Evolutionary conservation across 768 basidiomycete species (phyloP).

Genomic region (Russula sp.): DNA sequence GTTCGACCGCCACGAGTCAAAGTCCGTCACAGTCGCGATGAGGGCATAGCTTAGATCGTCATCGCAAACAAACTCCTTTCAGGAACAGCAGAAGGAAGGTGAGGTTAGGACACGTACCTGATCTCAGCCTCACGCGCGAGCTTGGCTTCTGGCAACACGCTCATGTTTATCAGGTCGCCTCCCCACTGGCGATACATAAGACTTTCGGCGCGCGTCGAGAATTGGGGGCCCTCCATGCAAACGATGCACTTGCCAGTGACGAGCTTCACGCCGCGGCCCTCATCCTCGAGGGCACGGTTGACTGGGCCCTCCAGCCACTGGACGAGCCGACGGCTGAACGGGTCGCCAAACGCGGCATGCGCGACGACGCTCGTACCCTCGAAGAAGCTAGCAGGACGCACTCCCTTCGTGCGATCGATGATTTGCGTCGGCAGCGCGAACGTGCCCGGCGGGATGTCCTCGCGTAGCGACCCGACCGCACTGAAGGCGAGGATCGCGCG

Average conservation of each 20-base stretch:
- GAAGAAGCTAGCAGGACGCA: conserved; percentile 87
- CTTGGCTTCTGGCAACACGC: conserved; percentile 94
- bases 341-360: conserved; percentile 92
- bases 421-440: conserved; percentile 87
- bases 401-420: conserved; percentile 94
- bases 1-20: conserved; percentile 88
- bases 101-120: conserved; percentile 44
- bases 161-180: conserved; percentile 95
- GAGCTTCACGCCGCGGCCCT: conserved; percentile 57
- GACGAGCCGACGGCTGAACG: conserved; percentile 64
- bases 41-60: conserved; percentile 68
- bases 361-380: conserved; percentile 76
- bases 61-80: neutral
- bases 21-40: conserved; percentile 88
- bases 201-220: conserved; percentile 97
- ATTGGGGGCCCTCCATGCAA: conserved; percentile 97
- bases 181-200: conserved; percentile 92
- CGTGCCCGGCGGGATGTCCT: conserved; percentile 87
- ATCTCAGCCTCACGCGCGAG: conserved; percentile 93
- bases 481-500: conserved; percentile 89
- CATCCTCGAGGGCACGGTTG: conserved; percentile 50
- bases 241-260: conserved; percentile 83
- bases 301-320: conserved; percentile 64
- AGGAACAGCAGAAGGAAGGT: neutral
- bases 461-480: conserved; percentile 90